Evolutionary conservation across 2,329 filamentous ascomycete species (phyloP).

Genomic region (Trichothecium sympodiale): DNA sequence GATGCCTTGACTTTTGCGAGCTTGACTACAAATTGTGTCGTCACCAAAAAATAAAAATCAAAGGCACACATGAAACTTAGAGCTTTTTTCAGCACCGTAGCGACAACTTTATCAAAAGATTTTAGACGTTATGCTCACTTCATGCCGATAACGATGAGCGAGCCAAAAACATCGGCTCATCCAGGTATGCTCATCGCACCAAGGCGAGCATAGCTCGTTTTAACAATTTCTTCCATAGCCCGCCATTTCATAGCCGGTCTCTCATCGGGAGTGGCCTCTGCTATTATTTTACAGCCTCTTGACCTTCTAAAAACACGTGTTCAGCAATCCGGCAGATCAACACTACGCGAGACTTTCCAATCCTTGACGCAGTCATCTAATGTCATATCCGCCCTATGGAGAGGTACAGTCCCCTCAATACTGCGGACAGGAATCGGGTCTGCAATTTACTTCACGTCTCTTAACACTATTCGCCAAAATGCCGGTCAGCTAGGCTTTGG

Average conservation of each 20-base stretch:
- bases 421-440: conserved; percentile 87
- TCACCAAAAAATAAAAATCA: too few relatives aligned
- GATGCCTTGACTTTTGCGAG: too few relatives aligned
- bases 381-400: conserved; percentile 67
- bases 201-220: too few relatives aligned
- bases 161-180: conserved; percentile 1
- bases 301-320: conserved; percentile 95
- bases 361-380: conserved; percentile 45
- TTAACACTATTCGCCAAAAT: conserved; percentile 68
- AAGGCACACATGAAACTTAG: too few relatives aligned
- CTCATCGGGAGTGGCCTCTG: conserved; percentile 75
- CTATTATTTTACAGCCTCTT: conserved; percentile 84
- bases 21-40: too few relatives aligned
- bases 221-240: conserved; percentile 28
- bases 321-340: conserved; percentile 68
- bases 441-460: conserved; percentile 83
- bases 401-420: conserved; percentile 85
- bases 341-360: conserved; percentile 35
- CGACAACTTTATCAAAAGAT: too few relatives aligned
- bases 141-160: background rate
- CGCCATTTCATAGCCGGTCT: conserved; percentile 88
- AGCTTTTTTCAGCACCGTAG: too few relatives aligned
- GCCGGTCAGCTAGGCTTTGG: conserved; percentile 24
- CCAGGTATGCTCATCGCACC: background rate
- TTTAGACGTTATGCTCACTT: too few relatives aligned